These are phyloP conservation scores for Phytophthora capsici DNA, from an alignment of 352 stramenopile genomes.

Conservation along the genomic window DNA sequence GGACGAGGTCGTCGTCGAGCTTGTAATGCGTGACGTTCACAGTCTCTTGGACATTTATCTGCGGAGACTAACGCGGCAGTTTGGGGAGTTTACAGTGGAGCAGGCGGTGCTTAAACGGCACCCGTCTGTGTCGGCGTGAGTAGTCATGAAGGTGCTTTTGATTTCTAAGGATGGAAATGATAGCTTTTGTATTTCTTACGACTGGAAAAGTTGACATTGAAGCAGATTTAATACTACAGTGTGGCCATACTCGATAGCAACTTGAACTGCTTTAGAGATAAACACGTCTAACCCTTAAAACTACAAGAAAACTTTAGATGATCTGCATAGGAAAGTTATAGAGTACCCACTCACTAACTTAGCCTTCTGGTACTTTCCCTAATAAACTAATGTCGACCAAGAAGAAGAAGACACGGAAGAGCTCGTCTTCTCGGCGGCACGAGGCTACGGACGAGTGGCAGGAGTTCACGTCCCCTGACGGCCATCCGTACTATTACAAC, in stretches of 20 bases:
- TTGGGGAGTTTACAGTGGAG: conserved; percentile 70
- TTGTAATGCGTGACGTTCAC: conserved; percentile 81
- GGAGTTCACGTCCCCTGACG: conserved; percentile 64
- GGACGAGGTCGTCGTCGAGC: conserved; percentile 79
- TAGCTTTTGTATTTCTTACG: too few species aligned
- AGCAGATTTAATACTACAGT: too few species aligned
- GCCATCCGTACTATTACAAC: conserved; percentile 74
- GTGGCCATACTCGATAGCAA: too few species aligned
- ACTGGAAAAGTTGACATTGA: neutral
- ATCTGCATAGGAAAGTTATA: too few species aligned
- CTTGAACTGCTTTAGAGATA: too few species aligned
- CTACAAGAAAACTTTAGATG: too few species aligned
- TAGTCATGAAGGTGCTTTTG: neutral
- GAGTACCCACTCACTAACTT: too few species aligned
- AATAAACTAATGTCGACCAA: conserved; percentile 3
- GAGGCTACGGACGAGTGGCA: conserved; percentile 45
- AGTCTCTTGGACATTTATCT: conserved; percentile 72
- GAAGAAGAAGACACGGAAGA: conserved; percentile 10
- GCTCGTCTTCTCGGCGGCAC: conserved; percentile 10
- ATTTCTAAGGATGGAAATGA: too few species aligned
- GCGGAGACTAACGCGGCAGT: conserved; percentile 56
- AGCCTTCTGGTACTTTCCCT: neutral
- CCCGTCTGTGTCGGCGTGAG: conserved; percentile 30
- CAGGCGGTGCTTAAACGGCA: conserved; percentile 48
- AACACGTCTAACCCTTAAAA: too few species aligned